These are phyloP conservation scores for Ophiostoma sp. DNA, from an alignment of 2,329 filamentous ascomycete genomes.

Conservation along the genomic window DNA sequence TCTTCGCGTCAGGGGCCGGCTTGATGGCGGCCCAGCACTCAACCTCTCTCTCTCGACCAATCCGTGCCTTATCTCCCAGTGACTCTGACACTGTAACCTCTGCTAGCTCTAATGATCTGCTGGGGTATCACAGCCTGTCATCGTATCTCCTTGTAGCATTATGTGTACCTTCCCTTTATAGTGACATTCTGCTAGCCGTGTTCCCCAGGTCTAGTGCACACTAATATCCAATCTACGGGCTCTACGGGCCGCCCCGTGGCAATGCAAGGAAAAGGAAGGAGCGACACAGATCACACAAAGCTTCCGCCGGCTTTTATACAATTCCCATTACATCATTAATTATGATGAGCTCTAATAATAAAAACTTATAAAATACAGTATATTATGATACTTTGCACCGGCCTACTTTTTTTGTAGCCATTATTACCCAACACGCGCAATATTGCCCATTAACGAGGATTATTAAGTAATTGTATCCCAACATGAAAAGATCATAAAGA, in stretches of 20 bases:
- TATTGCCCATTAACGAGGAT: background rate
- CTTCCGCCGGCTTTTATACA: background rate
- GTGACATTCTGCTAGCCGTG: constrained; percentile 2
- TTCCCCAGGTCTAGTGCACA: constrained; percentile 9
- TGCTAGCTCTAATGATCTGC: background rate
- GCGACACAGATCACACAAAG: background rate
- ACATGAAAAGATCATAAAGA: background rate
- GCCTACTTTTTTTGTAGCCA: background rate
- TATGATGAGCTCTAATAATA: background rate
- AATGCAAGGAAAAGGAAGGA: background rate
- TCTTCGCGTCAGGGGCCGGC: constrained; percentile 2
- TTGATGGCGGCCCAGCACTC: background rate
- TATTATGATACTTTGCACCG: background rate
- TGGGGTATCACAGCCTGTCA: background rate
- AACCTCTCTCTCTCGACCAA: background rate
- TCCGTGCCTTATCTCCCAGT: background rate
- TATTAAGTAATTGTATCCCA: background rate
- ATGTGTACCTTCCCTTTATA: background rate
- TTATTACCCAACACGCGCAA: background rate
- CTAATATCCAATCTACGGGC: constrained; percentile 13
- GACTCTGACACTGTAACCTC: background rate
- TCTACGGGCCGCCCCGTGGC: constrained; percentile 18
- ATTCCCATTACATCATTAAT: background rate
- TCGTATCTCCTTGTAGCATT: background rate
- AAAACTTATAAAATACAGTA: background rate